Conservation (phyloP, 371 early-diverging fungal species). For the Lichtheimia ornata region DNA sequence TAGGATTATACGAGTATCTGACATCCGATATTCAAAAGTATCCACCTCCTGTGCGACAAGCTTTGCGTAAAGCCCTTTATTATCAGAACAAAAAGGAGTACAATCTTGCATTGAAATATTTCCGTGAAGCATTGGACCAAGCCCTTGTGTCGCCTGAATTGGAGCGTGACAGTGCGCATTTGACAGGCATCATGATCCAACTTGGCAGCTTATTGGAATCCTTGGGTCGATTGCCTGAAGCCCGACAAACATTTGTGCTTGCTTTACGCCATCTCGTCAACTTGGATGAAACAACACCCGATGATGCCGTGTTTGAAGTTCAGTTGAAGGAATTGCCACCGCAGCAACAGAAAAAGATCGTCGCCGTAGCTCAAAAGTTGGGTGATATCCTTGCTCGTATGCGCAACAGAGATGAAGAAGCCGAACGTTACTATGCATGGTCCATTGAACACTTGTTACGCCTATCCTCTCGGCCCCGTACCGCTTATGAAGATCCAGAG, state of each 20-base stretch:
- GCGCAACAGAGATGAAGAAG: slow-evolving; percentile 49
- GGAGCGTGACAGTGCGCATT: slow-evolving; percentile 50
- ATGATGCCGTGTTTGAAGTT: slow-evolving; percentile 14
- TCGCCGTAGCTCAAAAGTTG: slow-evolving; percentile 63
- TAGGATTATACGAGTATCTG: slow-evolving; percentile 58
- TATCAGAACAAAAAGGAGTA: slow-evolving; percentile 55
- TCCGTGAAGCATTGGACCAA: slow-evolving; percentile 47
- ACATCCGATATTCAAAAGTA: slow-evolving; percentile 61
- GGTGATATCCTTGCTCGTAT: slow-evolving; percentile 53
- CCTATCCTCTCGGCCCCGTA: slow-evolving; percentile 27
- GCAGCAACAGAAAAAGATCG: slow-evolving; percentile 42
- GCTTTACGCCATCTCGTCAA: slow-evolving; percentile 45
- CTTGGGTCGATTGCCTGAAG: slow-evolving; percentile 53
- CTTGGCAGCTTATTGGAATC: slow-evolving; percentile 53
- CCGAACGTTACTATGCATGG: slow-evolving; percentile 65
- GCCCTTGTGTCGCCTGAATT: slow-evolving; percentile 52
- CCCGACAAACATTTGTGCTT: slow-evolving; percentile 49
- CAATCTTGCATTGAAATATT: slow-evolving; percentile 49
- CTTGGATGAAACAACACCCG: slow-evolving; percentile 9
- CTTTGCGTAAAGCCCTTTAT: slow-evolving; percentile 63
- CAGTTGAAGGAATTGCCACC: slow-evolving; percentile 13
- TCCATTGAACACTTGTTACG: slow-evolving; percentile 59
- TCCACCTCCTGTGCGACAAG: slow-evolving; percentile 54
- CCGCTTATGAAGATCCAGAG: slow-evolving; percentile 31
- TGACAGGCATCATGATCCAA: slow-evolving; percentile 69